Conservation (phyloP, 1,139 yeast genomes). For the Protomyces gravidus region DNA sequence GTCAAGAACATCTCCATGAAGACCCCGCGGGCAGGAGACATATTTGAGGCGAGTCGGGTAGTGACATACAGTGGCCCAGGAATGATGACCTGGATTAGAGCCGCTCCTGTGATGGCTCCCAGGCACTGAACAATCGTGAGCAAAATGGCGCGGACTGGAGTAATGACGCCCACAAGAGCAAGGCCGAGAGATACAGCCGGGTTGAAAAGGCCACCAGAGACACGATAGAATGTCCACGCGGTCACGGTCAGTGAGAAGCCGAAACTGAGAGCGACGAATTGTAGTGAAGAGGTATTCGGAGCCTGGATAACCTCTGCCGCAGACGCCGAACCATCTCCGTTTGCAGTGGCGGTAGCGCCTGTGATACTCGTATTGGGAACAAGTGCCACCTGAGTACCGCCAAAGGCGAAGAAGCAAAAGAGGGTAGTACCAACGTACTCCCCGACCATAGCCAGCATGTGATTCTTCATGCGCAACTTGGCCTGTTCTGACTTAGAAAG, state of each 20-base stretch:
- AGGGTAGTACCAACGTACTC: constrained; percentile 84
- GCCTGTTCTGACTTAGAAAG: not conserved
- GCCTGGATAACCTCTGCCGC: constrained; percentile 18
- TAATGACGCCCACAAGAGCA: constrained; percentile 64
- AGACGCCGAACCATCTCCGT: constrained; percentile 42
- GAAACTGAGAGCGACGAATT: constrained; percentile 82
- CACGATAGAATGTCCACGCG: constrained; percentile 68
- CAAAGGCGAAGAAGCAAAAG: constrained; percentile 75
- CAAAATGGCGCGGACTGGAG: constrained; percentile 65
- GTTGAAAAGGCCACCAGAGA: constrained; percentile 86
- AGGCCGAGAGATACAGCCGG: constrained; percentile 81
- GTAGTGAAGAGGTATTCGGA: constrained; percentile 57
- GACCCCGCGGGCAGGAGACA: constrained; percentile 69
- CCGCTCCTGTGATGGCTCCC: constrained; percentile 92
- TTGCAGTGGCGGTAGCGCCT: constrained; percentile 42
- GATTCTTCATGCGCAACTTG: constrained; percentile 17
- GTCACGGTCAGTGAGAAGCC: constrained; percentile 80
- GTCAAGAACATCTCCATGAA: constrained; percentile 83
- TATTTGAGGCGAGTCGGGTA: constrained; percentile 67
- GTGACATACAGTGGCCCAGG: constrained; percentile 75
- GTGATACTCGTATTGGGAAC: constrained; percentile 16
- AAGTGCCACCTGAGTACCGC: constrained; percentile 52
- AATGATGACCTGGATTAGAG: constrained; percentile 80
- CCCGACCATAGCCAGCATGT: constrained; percentile 50
- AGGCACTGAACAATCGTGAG: constrained; percentile 66